Evolutionary conservation across 1,284 basidiomycete genomes (phyloP).

Genomic region (Lignosus rhinocerotis): DNA sequence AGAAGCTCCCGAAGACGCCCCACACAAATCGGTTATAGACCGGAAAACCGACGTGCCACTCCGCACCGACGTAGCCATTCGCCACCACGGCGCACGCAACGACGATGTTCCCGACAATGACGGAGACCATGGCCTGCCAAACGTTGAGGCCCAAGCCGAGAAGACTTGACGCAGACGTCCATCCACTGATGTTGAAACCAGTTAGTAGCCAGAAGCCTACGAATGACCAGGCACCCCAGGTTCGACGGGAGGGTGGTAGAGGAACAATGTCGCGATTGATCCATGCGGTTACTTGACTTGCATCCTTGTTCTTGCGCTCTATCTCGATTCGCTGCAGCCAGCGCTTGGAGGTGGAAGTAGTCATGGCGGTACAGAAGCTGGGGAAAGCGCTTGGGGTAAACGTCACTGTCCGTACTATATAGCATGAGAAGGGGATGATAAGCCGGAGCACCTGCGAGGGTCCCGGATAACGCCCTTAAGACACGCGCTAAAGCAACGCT

Average conservation of each 20-base stretch:
- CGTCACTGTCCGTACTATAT: neutral
- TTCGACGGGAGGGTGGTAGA: conserved; percentile 23
- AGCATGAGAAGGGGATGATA: neutral
- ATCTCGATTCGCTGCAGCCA: conserved; percentile 22
- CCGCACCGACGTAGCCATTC: conserved; percentile 22
- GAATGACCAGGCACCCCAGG: conserved; percentile 26
- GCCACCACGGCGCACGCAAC: conserved; percentile 18
- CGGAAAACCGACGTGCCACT: conserved; percentile 27
- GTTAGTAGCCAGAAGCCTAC: conserved; percentile 27
- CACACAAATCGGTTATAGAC: conserved; percentile 25
- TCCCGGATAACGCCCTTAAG: neutral
- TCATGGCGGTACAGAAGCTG: no score
- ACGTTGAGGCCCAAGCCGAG: conserved; percentile 24
- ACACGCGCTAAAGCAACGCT: no score
- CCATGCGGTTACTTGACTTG: conserved; percentile 18
- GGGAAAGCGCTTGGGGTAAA: neutral
- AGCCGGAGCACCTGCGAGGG: neutral
- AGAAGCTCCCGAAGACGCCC: conserved; percentile 26
- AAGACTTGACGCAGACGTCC: conserved; percentile 25
- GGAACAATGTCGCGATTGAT: conserved; percentile 27
- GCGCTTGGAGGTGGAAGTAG: neutral
- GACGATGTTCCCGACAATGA: conserved; percentile 23
- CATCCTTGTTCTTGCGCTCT: conserved; percentile 13
- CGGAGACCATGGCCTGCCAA: conserved; percentile 26
- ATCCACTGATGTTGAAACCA: conserved; percentile 25